A percentile compares a stretch with the other conserved stretches of the same genome.
Evolutionary conservation across 768 basidiomycete genomes (phyloP).

Genomic region (Xerocomellus chrysenteron): DNA sequence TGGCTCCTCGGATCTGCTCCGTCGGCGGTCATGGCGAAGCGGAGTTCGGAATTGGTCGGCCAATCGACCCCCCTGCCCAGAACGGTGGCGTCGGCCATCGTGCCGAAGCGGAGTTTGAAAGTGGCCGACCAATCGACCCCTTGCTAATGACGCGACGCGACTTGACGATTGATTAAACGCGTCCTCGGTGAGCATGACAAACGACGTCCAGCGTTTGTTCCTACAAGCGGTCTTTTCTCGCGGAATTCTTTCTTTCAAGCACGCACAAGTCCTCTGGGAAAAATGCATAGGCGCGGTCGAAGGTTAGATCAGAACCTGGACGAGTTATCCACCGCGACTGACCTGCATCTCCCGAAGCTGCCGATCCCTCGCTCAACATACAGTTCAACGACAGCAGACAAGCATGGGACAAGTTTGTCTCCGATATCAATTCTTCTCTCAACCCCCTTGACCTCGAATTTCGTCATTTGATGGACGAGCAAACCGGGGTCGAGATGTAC

Average conservation of each 20-base stretch:
- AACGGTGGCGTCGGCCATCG: no score
- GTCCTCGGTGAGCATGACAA: slow-evolving; percentile 17
- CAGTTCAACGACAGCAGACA: slow-evolving; percentile 39
- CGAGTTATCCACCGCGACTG: not conserved
- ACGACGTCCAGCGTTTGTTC: slow-evolving; percentile 74
- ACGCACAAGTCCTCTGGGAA: slow-evolving; percentile 65
- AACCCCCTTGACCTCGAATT: slow-evolving; percentile 76
- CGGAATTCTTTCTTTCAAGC: slow-evolving; percentile 58
- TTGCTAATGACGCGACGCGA: not conserved
- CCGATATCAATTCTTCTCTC: slow-evolving; percentile 57
- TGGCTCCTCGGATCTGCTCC: no score
- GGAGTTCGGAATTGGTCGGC: no score
- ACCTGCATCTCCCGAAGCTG: slow-evolving; percentile 39
- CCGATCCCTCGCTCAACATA: slow-evolving; percentile 51
- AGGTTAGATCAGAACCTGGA: slow-evolving; percentile 39
- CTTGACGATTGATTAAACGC: not conserved
- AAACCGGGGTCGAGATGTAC: slow-evolving; percentile 60
- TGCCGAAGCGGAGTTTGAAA: no score
- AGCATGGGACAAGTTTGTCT: slow-evolving; percentile 61
- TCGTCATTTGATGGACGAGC: slow-evolving; percentile 60
- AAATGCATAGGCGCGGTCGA: slow-evolving; percentile 67
- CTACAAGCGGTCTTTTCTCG: slow-evolving; percentile 78
- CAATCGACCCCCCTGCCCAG: no score
- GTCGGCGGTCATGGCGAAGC: no score
- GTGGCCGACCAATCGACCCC: no score